Percentiles rank a stretch among this genome's conserved stretches.
Evolutionary conservation across 2,329 filamentous ascomycete genomes (phyloP).

Genomic region (Mycosphaerelloides madeirae): DNA sequence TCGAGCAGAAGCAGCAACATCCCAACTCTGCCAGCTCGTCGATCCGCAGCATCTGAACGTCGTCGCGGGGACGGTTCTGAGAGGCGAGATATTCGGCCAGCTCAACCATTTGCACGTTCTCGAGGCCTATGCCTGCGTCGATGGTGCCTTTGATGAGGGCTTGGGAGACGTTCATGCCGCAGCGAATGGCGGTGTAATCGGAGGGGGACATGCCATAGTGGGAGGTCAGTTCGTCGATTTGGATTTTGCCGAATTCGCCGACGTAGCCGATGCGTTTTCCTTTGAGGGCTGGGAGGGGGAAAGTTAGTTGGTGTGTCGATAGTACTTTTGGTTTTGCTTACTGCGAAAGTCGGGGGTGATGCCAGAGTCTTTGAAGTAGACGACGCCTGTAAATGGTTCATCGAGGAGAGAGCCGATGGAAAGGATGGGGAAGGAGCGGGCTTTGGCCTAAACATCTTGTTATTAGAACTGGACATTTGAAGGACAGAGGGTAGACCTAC

Average conservation of each 20-base stretch:
- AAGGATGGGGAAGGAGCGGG: conserved; percentile 66
- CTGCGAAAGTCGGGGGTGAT: conserved; percentile 71
- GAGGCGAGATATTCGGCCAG: conserved; percentile 67
- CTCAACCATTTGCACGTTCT: conserved; percentile 81
- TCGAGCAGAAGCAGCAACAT: conserved; percentile 80
- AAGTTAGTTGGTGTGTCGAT: too few relatives aligned
- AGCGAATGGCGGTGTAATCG: conserved; percentile 72
- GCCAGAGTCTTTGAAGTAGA: conserved; percentile 69
- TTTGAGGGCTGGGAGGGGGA: conserved; percentile 57
- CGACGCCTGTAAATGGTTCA: conserved; percentile 73
- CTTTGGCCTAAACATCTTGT: conserved; percentile 56
- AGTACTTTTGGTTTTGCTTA: too few relatives aligned
- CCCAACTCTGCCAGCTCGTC: conserved; percentile 74
- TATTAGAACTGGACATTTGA: not conserved
- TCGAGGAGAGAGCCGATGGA: conserved; percentile 72
- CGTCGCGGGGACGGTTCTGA: conserved; percentile 58
- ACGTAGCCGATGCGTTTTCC: conserved; percentile 76
- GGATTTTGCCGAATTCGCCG: conserved; percentile 70
- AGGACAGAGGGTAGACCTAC: conserved; percentile 38
- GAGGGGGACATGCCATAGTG: conserved; percentile 69
- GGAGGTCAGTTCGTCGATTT: conserved; percentile 74
- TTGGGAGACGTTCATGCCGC: conserved; percentile 76
- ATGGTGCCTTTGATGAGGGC: conserved; percentile 69
- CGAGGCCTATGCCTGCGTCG: conserved; percentile 70
- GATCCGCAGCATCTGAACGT: conserved; percentile 77